Base-by-base conservation (phyloP, 495 filamentous ascomycete genomes). In the Massariosphaeria phaeospora region DNA sequence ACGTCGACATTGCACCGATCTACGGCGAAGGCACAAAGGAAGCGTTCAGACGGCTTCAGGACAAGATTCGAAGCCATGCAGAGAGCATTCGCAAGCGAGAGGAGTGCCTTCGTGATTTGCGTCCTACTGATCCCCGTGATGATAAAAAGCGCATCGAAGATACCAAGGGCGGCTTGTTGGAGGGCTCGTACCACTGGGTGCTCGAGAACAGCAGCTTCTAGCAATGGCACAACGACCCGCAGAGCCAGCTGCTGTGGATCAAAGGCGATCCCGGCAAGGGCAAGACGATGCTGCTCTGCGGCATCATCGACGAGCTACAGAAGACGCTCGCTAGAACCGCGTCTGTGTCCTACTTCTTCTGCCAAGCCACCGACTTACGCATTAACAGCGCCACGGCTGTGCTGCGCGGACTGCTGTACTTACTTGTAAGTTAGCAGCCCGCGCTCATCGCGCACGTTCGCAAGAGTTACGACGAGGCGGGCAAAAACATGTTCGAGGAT, bases 261-360 rank as follows among this genome's bases (percentile, higher is more conserved):
- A 38, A 38, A 15, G 34, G 34, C 34, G 34, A 38, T 38, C 34
- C 34, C n/a, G 34, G 34, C 34, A 38, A 38, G n/a, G 34, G 34
- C 6, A 38, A 38, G 34, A 38, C 34, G 6, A 38, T 38, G 34
- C 34, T 38, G 34, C 34, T 38, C 34, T 38, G 34, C 12, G 34
- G 34, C 34, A 38, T 38, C 34, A 38, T 38, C 34, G 20, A 38
- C n/a, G 34, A 38, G 12, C 20, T 38, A 17, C n/a, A 15, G 13
- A 38, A 4, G 34, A 6, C 34, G 20, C n/a, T 38, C 6, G n/a
- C 6, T 15, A 6, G 20, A 17, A 38, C 34, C n/a, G 6, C n/a
- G 13, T 17, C n/a, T 12, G 13, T 38, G 34, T 38, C 34, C 12
- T 38, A 38, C 34, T 38, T 38, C 34, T 38, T 38, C 34, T 38